phyloP scores from a whole-genome alignment of 805 yeast genomes.

The Lipomyces yamanashiensis region DNA sequence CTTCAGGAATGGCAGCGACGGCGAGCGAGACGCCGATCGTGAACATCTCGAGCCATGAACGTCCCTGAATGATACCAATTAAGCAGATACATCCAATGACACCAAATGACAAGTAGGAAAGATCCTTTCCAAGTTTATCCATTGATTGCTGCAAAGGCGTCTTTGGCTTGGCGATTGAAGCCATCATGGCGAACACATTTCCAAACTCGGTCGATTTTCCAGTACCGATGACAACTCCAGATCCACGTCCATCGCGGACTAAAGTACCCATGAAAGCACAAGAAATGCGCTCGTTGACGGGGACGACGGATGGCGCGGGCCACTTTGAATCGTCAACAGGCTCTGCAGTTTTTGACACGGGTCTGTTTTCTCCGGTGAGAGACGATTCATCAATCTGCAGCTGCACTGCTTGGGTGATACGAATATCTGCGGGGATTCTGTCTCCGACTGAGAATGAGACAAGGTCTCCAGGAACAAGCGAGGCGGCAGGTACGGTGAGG shows the following conservation, averaged over 20 bases:
- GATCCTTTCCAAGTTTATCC: slow-evolving; percentile 93
- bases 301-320: slow-evolving; percentile 43
- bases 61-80: slow-evolving; percentile 88
- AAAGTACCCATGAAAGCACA: slow-evolving; percentile 97
- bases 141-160: slow-evolving; percentile 94
- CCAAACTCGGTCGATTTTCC: slow-evolving; percentile 93
- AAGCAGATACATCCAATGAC: slow-evolving; percentile 91
- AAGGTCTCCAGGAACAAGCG: slow-evolving; percentile 93
- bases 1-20: slow-evolving; percentile 99
- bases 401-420: slow-evolving; percentile 78
- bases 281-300: slow-evolving; percentile 70
- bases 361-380: slow-evolving; percentile 92
- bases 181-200: slow-evolving; percentile 92
- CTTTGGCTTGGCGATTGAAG: slow-evolving; percentile 92
- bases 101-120: slow-evolving; percentile 80
- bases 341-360: slow-evolving; percentile 69
- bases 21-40: slow-evolving; percentile 96
- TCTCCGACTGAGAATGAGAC: slow-evolving; percentile 92
- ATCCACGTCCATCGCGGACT: slow-evolving; percentile 93
- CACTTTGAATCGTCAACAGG: slow-evolving; percentile 46
- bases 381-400: slow-evolving; percentile 89
- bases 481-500: slow-evolving; percentile 75
- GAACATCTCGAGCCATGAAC: slow-evolving; percentile 96
- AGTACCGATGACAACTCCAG: slow-evolving; percentile 91
- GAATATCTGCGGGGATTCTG: slow-evolving; percentile 92